Evolutionary conservation across 768 basidiomycete species (phyloP).

Genomic region (Lentinula boryana): DNA sequence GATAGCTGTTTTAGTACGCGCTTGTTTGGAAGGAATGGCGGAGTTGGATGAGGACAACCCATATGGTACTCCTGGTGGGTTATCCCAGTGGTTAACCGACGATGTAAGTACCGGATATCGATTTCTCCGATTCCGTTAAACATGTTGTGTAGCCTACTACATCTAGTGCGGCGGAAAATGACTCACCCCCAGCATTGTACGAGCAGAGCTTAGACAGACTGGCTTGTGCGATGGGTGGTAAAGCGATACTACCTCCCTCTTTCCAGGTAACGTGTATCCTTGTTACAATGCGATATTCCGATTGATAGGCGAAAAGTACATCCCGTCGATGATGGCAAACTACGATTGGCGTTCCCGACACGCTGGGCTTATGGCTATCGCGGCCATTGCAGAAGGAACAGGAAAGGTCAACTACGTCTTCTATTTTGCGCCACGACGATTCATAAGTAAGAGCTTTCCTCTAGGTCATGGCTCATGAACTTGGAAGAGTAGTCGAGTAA

Average conservation of each 20-base stretch:
- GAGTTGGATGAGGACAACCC: slow-evolving; percentile 58
- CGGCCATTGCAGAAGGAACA: slow-evolving; percentile 80
- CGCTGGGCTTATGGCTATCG: slow-evolving; percentile 84
- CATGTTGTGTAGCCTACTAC: slow-evolving; percentile 46
- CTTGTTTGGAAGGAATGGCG: slow-evolving; percentile 79
- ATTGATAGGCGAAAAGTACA: slow-evolving; percentile 34
- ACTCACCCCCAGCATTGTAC: slow-evolving; percentile 66
- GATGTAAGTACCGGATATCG: slow-evolving; percentile 46
- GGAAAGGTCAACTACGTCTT: slow-evolving; percentile 40
- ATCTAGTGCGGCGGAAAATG: slow-evolving; percentile 51
- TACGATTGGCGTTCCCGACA: slow-evolving; percentile 85
- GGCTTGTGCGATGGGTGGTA: slow-evolving; percentile 75
- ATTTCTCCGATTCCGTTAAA: not conserved
- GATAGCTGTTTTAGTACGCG: slow-evolving; percentile 64
- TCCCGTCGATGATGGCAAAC: slow-evolving; percentile 74
- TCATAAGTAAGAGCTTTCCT: not conserved
- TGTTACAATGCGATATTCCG: not conserved
- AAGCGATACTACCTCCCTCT: slow-evolving; percentile 68
- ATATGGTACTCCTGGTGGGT: slow-evolving; percentile 21
- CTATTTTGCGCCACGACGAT: not conserved
- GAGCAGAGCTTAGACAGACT: slow-evolving; percentile 82
- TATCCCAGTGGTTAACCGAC: slow-evolving; percentile 61
- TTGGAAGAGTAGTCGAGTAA: slow-evolving; percentile 78
- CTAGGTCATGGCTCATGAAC: slow-evolving; percentile 74
- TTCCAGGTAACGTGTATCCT: slow-evolving; percentile 41